Evolutionary conservation across 1,284 basidiomycete species (phyloP), one percentile per base, ranked within the genome.

Genomic region (Fomitiporia mediterranea): DNA sequence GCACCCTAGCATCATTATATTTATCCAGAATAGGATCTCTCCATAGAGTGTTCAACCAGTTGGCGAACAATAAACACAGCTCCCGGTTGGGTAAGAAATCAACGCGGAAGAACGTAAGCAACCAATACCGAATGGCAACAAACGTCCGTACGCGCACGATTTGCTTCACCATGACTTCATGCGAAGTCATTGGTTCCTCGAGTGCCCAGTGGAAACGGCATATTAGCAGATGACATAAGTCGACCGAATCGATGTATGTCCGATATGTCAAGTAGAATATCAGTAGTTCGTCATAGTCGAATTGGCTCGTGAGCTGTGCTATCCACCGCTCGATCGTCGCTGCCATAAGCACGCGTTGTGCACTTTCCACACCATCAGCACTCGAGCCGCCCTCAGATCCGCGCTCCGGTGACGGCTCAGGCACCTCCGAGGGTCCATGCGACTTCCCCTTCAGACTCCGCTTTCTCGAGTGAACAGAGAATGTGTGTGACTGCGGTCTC

Each of bases 251-350:
- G 65, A 94, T 79, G 68, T 91, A 94, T 30, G 86, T 82, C 55
- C 92, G 82, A 66, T 92, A 94, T 1, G 90, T 93, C 66, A 94
- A 78, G 77, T 94, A 92, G 69, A 94, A 94, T 62, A 89, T 83
- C 56, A 91, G 76, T 21, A 94, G 76, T 62, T 92, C 86, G 67
- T 91, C 88, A 59, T 90, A 89, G 67, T 89, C 83, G 62, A 92
- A 74, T 63, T 88, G 83, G 64, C 85, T 89, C 30, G 91, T 94
- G 46, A 94, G 73, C 65, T 94, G 91, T 0, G 90, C 90, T 57
- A 94, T 85, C 89, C 91, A 92, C 1, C 91, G 83, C 67, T 94
- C 91, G 62, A 94, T 89, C 2, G 90, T 92, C 3, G 91, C 91
- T 0, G 89, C 91, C 34, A 94, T 74, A 13, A 94, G 72, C 34